phyloP scores from a whole-genome alignment of 2,329 filamentous ascomycete genomes.

The Coniochaeta sp. region DNA sequence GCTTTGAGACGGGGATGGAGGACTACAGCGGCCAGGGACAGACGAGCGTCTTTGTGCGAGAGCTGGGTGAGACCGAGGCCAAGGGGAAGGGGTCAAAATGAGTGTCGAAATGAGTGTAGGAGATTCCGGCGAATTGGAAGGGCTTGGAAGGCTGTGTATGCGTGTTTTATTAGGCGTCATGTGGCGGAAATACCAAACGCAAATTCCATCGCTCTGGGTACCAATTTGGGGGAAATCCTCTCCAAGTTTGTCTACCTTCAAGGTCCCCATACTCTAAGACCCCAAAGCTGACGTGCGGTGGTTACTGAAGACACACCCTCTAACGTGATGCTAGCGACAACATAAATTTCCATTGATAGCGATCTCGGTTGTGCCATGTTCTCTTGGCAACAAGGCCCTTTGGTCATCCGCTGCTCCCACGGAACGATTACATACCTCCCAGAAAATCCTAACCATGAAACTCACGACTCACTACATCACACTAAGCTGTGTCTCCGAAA shows the following conservation, averaged over 20 bases:
- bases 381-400: too few species aligned
- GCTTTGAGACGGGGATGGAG: conserved; percentile 82
- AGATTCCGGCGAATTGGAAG: background rate
- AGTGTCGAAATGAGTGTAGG: conserved; percentile 42
- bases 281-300: background rate
- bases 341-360: too few species aligned
- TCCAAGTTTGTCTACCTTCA: background rate
- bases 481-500: background rate
- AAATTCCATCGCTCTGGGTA: background rate
- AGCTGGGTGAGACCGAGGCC: conserved; percentile 81
- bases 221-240: background rate
- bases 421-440: too few species aligned
- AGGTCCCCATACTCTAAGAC: too few species aligned
- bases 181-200: background rate
- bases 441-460: too few species aligned
- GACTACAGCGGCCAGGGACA: conserved; percentile 66
- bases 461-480: background rate
- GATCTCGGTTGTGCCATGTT: too few species aligned
- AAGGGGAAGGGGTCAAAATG: conserved; percentile 74
- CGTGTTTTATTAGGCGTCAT: background rate
- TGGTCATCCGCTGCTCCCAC: too few species aligned
- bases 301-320: background rate
- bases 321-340: background rate
- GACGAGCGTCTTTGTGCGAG: conserved; percentile 72
- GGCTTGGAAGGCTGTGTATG: background rate